Percentiles rank a stretch among this genome's conserved stretches.
Conservation (phyloP, 257 asterid species). For the Solanum medicagineum region DNA sequence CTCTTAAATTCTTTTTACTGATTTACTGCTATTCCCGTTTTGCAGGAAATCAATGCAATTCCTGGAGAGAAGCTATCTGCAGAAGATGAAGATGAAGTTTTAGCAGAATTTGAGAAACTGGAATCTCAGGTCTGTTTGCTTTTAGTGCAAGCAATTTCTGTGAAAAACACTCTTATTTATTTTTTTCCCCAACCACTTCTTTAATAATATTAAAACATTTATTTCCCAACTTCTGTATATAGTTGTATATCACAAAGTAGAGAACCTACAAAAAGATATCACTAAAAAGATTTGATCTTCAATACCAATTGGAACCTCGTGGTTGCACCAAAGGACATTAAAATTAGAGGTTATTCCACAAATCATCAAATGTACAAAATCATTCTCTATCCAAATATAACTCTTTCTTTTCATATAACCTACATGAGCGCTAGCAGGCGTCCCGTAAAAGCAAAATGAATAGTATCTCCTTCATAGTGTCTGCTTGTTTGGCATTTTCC, state of each 20-base stretch:
- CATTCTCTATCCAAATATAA: background rate
- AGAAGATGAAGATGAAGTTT: conserved; percentile 88
- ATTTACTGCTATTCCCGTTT: background rate
- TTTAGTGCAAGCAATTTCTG: background rate
- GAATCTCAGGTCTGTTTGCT: conserved; percentile 59
- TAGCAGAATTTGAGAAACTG: conserved; percentile 79
- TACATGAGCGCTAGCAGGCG: background rate
- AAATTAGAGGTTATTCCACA: background rate
- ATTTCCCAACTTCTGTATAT: background rate
- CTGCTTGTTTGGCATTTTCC: background rate
- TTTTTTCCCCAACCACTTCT: background rate
- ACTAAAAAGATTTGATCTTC: background rate
- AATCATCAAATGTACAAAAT: background rate
- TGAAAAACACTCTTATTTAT: background rate
- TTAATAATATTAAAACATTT: background rate
- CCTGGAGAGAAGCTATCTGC: conserved; percentile 93
- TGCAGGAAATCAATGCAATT: conserved; percentile 69
- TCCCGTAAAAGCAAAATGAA: background rate
- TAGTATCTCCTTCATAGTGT: background rate
- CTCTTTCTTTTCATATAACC: background rate
- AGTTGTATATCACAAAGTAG: background rate
- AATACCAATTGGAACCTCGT: background rate
- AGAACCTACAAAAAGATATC: background rate
- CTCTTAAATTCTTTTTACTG: background rate
- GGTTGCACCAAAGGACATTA: background rate